Percentiles rank a stretch among this genome's conserved stretches.
These are phyloP conservation scores for Aspergillus incahuasiensis DNA, from an alignment of 495 filamentous ascomycete species.

Conservation along the genomic window DNA sequence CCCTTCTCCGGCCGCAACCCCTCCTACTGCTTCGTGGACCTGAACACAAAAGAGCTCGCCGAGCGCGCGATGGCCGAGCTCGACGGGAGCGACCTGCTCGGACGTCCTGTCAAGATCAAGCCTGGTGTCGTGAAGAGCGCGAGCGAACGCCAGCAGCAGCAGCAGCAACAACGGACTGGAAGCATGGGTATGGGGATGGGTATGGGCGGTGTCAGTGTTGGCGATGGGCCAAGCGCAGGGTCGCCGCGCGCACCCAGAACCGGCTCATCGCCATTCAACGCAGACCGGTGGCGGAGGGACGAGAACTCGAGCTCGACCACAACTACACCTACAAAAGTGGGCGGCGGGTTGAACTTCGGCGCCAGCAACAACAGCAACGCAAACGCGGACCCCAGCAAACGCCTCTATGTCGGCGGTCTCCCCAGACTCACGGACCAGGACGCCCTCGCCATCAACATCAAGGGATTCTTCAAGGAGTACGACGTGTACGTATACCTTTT, in stretches of 20 bases:
- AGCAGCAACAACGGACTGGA: conserved; percentile 17
- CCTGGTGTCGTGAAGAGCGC: conserved; percentile 50
- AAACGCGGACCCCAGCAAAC: conserved; percentile 42
- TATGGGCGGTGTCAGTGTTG: background rate
- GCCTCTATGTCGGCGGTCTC: conserved; percentile 61
- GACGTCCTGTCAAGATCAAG: conserved; percentile 56
- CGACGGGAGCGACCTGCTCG: conserved; percentile 48
- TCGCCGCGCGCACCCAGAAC: conserved; percentile 16
- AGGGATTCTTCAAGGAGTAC: conserved; percentile 55
- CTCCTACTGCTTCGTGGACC: conserved; percentile 68
- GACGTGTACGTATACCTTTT: conserved; percentile 35
- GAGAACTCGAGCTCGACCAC: conserved; percentile 13
- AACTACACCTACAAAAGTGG: background rate
- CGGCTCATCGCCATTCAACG: conserved; percentile 18
- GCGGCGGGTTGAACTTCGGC: conserved; percentile 7
- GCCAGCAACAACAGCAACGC: conserved; percentile 2
- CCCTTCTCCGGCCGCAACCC: conserved; percentile 64
- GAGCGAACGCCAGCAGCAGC: conserved; percentile 23
- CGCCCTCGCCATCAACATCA: conserved; percentile 48
- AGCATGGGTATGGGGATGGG: background rate
- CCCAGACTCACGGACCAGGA: conserved; percentile 54
- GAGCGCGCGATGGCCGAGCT: conserved; percentile 52
- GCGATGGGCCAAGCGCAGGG: background rate
- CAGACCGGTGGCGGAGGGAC: conserved; percentile 37
- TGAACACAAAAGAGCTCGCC: conserved; percentile 51